Evolutionary conservation across 805 yeast genomes (phyloP).

Genomic region (Candida bentonensis): DNA sequence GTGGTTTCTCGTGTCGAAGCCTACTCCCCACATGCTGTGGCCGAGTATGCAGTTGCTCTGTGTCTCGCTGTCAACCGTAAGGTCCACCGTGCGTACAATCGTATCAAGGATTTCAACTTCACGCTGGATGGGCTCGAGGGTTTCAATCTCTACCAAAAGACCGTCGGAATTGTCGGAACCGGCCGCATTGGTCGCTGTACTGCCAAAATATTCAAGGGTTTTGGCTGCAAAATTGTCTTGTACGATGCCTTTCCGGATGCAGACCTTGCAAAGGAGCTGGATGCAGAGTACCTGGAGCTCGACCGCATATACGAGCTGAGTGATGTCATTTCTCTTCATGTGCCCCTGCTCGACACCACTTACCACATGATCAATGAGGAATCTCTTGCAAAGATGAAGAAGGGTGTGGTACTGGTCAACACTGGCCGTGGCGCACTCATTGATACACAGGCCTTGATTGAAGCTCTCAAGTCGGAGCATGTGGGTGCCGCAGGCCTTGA

Average conservation of each 20-base stretch:
- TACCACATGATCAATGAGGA: constrained; percentile 29
- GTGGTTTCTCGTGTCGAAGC: constrained; percentile 9
- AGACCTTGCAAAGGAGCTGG: constrained; percentile 16
- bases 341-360: constrained; percentile 34
- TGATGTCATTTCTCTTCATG: constrained; percentile 31
- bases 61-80: constrained; percentile 17
- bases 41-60: constrained; percentile 17
- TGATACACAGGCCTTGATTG: constrained; percentile 28
- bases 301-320: constrained; percentile 26
- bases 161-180: constrained; percentile 33
- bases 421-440: constrained; percentile 39
- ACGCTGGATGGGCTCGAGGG: constrained; percentile 16
- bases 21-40: constrained; percentile 16
- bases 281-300: constrained; percentile 24
- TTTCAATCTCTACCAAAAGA: constrained; percentile 22
- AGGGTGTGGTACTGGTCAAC: constrained; percentile 32
- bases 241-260: constrained; percentile 25
- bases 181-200: constrained; percentile 34
- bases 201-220: constrained; percentile 27
- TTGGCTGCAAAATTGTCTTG: constrained; percentile 32
- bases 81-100: constrained; percentile 14
- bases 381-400: constrained; percentile 28
- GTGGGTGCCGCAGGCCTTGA: constrained; percentile 36
- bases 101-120: constrained; percentile 17
- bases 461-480: constrained; percentile 26